Evolutionary conservation across 441 rosid species (phyloP).

Genomic region (Heliophila coronopifolia): DNA sequence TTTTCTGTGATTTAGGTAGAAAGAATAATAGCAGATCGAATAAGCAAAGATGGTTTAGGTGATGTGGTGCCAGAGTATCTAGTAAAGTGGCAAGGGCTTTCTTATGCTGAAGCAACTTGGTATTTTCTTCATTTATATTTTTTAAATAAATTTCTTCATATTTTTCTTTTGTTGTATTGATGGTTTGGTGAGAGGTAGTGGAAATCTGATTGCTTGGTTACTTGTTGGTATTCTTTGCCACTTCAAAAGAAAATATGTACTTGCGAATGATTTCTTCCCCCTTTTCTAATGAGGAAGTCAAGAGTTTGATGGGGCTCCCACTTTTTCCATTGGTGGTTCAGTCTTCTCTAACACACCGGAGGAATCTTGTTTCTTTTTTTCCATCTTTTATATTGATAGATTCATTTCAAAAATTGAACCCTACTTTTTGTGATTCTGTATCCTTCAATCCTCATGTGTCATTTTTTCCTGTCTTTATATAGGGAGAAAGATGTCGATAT

Average conservation of each 20-base stretch:
- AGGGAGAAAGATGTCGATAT: constrained; percentile 98
- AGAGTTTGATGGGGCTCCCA: not conserved
- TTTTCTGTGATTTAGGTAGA: constrained; percentile 63
- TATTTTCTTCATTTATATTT: constrained; percentile 29
- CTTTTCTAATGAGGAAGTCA: not conserved
- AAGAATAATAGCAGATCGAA: constrained; percentile 82
- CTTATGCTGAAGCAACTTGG: constrained; percentile 99
- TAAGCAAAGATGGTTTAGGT: constrained; percentile 63
- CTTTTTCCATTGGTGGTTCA: not conserved
- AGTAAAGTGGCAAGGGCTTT: constrained; percentile 99
- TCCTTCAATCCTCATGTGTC: constrained; percentile 1
- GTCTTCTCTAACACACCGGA: constrained; percentile 3
- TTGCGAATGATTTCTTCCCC: not conserved
- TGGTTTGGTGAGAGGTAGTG: not conserved
- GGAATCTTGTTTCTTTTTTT: not conserved
- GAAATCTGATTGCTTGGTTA: constrained; percentile 2
- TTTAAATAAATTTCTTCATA: not conserved
- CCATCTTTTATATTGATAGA: too few species aligned
- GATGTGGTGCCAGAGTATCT: constrained; percentile 84
- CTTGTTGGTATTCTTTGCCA: not conserved
- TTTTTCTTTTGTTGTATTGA: not conserved
- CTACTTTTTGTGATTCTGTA: constrained; percentile 2
- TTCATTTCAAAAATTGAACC: too few species aligned
- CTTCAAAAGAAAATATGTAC: not conserved
- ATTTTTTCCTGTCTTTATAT: constrained; percentile 19